These are phyloP conservation scores for Barbarea vulgaris DNA, from an alignment of 345 rosid species.

Conservation along the genomic window DNA sequence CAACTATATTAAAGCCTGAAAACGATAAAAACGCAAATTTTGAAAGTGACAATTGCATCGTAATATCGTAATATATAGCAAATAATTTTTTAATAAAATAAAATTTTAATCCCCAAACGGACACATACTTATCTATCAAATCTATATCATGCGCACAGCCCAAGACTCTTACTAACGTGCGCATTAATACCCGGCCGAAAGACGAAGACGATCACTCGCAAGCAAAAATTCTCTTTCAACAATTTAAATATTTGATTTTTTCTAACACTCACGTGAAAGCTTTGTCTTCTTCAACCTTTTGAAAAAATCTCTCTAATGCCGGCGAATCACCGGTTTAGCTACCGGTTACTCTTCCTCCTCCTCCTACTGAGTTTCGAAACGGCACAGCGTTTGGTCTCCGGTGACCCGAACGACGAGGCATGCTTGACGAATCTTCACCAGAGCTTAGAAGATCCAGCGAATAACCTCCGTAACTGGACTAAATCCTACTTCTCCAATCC, in stretches of 20 bases:
- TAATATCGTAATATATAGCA: too few relatives aligned
- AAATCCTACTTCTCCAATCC: constrained; percentile 59
- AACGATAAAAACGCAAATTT: not conserved
- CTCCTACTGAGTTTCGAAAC: constrained; percentile 38
- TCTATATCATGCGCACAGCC: constrained; percentile 28
- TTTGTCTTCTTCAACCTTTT: not conserved
- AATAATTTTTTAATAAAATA: not conserved
- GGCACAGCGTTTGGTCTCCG: constrained; percentile 35
- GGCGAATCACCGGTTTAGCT: constrained; percentile 38
- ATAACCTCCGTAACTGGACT: constrained; percentile 85
- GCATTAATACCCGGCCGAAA: constrained; percentile 37
- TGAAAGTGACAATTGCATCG: constrained; percentile 14
- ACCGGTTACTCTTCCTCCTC: constrained; percentile 38
- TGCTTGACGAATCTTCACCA: constrained; percentile 58
- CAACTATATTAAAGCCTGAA: not conserved
- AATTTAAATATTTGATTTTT: not conserved
- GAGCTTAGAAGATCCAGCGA: constrained; percentile 68
- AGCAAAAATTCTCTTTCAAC: constrained; percentile 17
- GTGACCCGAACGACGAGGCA: constrained; percentile 72
- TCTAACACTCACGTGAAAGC: constrained; percentile 9
- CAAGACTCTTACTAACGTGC: constrained; percentile 32
- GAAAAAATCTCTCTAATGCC: constrained; percentile 12
- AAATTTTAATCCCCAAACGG: not conserved
- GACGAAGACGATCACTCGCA: constrained; percentile 11
- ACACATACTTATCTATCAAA: not conserved